Percentiles rank a stretch among this genome's conserved stretches.
phyloP scores from a whole-genome alignment of 495 filamentous ascomycete species.

The Hypoxylon perforatum region DNA sequence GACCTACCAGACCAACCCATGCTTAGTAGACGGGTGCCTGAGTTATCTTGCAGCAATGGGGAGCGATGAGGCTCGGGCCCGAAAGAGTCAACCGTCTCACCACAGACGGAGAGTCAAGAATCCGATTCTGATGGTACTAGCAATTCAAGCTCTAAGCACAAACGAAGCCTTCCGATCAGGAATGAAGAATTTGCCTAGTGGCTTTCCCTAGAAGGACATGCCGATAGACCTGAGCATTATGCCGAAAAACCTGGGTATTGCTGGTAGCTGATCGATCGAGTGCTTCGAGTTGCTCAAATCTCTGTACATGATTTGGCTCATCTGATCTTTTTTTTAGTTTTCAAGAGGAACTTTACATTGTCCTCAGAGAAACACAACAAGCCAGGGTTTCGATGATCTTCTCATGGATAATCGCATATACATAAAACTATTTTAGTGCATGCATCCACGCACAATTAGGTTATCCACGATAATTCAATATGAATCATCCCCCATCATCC shows the following conservation, averaged over 20 bases:
- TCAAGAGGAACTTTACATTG: background rate
- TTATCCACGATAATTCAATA: no score
- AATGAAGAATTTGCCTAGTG: constrained; percentile 22
- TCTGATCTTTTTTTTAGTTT: background rate
- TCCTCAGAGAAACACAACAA: background rate
- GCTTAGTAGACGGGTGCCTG: constrained; percentile 36
- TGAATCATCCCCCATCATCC: no score
- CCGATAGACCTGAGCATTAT: no score
- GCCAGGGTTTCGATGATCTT: background rate
- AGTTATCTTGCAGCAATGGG: constrained; percentile 39
- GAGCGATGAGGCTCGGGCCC: constrained; percentile 39
- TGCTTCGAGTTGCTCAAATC: no score
- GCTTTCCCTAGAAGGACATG: background rate
- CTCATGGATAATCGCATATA: background rate
- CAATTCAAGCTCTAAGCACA: constrained; percentile 31
- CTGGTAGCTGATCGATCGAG: constrained; percentile 4
- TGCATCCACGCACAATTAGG: no score
- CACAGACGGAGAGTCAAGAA: constrained; percentile 26
- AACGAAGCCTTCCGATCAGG: constrained; percentile 15
- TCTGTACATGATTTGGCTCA: background rate
- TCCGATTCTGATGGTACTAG: constrained; percentile 25
- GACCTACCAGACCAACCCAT: constrained; percentile 9
- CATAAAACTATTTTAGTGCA: background rate
- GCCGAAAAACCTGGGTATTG: no score
- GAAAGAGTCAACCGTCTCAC: constrained; percentile 31